Base-by-base conservation (phyloP, 768 basidiomycete genomes). In the Tephrocybe sp. region DNA sequence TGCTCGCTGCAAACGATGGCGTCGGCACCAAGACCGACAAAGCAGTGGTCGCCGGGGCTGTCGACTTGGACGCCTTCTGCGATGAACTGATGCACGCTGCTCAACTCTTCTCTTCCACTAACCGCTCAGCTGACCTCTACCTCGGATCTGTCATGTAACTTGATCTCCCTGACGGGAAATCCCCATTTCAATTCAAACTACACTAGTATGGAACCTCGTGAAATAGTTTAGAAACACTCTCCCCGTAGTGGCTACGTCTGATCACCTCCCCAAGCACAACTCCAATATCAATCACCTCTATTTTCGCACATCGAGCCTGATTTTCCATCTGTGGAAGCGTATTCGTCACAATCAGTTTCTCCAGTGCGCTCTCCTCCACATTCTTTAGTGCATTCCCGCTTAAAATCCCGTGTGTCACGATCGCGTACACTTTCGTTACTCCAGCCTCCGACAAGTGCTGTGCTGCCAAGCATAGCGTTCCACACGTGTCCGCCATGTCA, bases 401-500 rank as follows among this genome's bases (percentile, higher is more conserved):
- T 64, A 98, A 74, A 44, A 99, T 93, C 30, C 97, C 97, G 65
- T 99, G 97, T 31, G 94, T 96, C 54, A 99, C 95, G 65, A 99
- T 84, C 51, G 89, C 97, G 65, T 86, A 88, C 57, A 95, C 86
- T 68, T 84, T 84, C 35, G 75, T 64, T 9, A 93, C 95, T 2
- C 96, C 96, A 6, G 91, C 92, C 58, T 97, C 92, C 26, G 85
- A 73, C 48, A 99, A 78, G 55, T 97, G 92, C 56, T 82, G 77
- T 6, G 96, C 92, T 1, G 97, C 97, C 47, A 98, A 78, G 58
- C 89, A 87, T 53, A 99, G 80, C 51, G 97, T 99, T 45, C 92
- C 92, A 60, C 92, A 96, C 35, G 93, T 96, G 69, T 96, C 92
- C 25, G 93, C 92, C 93, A 99, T 98, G 75, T 99, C 97, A 75